A percentile compares a stretch with the other conserved stretches of the same genome.
Evolutionary conservation across 2,329 filamentous ascomycete genomes (phyloP).

Genomic region (Neobulgaria alba): DNA sequence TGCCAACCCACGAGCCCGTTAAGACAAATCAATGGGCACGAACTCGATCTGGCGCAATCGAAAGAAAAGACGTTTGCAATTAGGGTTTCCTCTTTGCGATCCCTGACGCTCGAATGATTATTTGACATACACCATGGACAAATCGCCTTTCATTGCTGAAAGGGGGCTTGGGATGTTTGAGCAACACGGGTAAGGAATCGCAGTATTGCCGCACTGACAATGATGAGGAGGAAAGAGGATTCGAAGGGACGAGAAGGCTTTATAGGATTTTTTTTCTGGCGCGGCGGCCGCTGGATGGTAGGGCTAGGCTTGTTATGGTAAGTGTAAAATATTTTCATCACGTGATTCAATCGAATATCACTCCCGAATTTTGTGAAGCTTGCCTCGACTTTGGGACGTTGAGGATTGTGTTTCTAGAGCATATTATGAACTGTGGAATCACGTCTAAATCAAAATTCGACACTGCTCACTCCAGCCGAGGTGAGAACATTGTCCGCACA

Average conservation of each 20-base stretch:
- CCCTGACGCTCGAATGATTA: slow-evolving; percentile 27
- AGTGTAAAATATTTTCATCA: too few relatives aligned
- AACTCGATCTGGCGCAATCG: slow-evolving; percentile 10
- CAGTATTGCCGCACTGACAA: slow-evolving; percentile 28
- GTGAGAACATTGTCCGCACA: too few relatives aligned
- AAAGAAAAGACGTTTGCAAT: slow-evolving; percentile 51
- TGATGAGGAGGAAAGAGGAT: slow-evolving; percentile 10
- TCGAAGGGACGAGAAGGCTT: neutral
- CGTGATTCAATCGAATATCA: too few relatives aligned
- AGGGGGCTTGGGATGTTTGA: slow-evolving; percentile 23
- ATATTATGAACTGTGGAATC: too few relatives aligned
- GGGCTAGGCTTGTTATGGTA: too few relatives aligned
- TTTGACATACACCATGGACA: slow-evolving; percentile 27
- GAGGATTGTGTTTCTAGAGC: too few relatives aligned
- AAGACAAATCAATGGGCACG: slow-evolving; percentile 21
- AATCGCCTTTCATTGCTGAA: slow-evolving; percentile 4
- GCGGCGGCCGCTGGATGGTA: neutral
- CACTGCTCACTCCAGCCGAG: too few relatives aligned
- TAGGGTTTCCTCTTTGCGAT: slow-evolving; percentile 44
- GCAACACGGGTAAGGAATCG: slow-evolving; percentile 28
- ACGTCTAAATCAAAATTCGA: too few relatives aligned
- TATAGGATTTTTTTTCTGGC: neutral
- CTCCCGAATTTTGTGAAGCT: too few relatives aligned
- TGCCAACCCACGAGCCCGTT: slow-evolving; percentile 19
- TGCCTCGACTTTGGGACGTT: too few relatives aligned